phyloP scores from a whole-genome alignment of 495 filamentous ascomycete species.

The Hyaloscypha finlandica region DNA sequence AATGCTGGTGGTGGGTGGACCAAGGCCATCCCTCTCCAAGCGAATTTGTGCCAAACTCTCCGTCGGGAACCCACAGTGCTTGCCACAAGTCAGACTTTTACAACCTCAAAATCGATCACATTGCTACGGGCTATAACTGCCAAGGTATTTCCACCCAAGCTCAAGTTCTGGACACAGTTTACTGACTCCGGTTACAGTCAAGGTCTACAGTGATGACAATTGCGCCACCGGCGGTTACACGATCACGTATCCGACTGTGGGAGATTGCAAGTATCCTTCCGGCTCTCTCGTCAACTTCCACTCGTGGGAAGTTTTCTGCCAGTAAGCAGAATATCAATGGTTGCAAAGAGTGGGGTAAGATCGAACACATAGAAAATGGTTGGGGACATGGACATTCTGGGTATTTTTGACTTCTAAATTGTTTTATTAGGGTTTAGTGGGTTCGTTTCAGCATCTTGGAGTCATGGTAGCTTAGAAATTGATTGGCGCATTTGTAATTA shows the following conservation, averaged over 20 bases:
- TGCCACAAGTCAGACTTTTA: background rate
- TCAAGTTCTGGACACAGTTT: background rate
- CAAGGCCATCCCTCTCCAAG: background rate
- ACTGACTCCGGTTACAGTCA: background rate
- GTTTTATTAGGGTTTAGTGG: too few species aligned
- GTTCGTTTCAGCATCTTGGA: too few species aligned
- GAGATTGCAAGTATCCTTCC: too few species aligned
- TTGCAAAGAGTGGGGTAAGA: too few species aligned
- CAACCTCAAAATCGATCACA: background rate
- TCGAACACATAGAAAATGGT: too few species aligned
- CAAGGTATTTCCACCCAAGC: background rate
- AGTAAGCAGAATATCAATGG: background rate
- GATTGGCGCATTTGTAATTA: too few species aligned
- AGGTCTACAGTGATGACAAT: background rate
- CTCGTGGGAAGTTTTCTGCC: background rate
- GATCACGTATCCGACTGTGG: too few species aligned
- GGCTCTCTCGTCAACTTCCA: background rate
- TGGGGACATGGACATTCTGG: too few species aligned
- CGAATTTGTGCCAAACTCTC: background rate
- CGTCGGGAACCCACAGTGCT: background rate
- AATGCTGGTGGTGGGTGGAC: constrained; percentile 3
- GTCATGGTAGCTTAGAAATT: too few species aligned
- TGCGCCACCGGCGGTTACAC: background rate
- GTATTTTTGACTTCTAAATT: too few species aligned
- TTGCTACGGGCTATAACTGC: constrained; percentile 4